Conservation (phyloP, 1,284 basidiomycete genomes). For the Naganishia albida region DNA sequence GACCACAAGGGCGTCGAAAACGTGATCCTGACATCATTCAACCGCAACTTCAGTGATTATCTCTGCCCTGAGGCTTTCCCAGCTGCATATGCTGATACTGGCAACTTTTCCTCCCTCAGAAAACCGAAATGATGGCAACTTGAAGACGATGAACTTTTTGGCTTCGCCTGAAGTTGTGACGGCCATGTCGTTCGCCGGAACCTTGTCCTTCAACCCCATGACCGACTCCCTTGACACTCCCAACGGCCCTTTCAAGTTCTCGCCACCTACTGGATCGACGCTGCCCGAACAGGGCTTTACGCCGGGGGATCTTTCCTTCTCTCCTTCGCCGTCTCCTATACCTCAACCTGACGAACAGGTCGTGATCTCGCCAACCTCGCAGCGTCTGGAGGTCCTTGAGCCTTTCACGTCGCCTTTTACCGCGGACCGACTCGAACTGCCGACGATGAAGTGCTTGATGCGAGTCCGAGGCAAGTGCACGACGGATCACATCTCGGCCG, state of each 20-base stretch:
- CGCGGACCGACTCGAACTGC: slow-evolving; percentile 71
- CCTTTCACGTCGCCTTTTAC: slow-evolving; percentile 82
- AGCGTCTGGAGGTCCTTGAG: slow-evolving; percentile 81
- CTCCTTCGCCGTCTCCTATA: slow-evolving; percentile 73
- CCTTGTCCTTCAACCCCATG: slow-evolving; percentile 88
- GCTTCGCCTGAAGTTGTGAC: slow-evolving; percentile 97
- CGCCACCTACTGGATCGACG: slow-evolving; percentile 78
- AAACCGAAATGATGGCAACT: slow-evolving; percentile 95
- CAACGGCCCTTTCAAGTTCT: slow-evolving; percentile 83
- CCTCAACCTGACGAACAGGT: slow-evolving; percentile 78
- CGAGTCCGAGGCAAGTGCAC: slow-evolving; percentile 96
- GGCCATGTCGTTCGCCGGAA: slow-evolving; percentile 94
- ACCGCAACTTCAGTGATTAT: slow-evolving; percentile 64
- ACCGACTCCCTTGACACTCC: slow-evolving; percentile 76
- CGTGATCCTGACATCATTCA: slow-evolving; percentile 96
- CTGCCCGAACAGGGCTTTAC: slow-evolving; percentile 84
- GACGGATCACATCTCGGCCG: slow-evolving; percentile 95
- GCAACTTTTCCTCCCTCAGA: slow-evolving; percentile 81
- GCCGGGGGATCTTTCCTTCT: slow-evolving; percentile 71
- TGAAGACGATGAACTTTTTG: slow-evolving; percentile 95
- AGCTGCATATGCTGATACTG: too few relatives aligned
- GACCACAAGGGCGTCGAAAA: slow-evolving; percentile 91
- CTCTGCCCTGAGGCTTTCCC: too few relatives aligned
- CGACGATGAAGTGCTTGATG: slow-evolving; percentile 78
- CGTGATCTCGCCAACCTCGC: slow-evolving; percentile 74